Evolutionary conservation across 2,329 filamentous ascomycete genomes (phyloP).

Genomic region (Trichophaea hybrida): DNA sequence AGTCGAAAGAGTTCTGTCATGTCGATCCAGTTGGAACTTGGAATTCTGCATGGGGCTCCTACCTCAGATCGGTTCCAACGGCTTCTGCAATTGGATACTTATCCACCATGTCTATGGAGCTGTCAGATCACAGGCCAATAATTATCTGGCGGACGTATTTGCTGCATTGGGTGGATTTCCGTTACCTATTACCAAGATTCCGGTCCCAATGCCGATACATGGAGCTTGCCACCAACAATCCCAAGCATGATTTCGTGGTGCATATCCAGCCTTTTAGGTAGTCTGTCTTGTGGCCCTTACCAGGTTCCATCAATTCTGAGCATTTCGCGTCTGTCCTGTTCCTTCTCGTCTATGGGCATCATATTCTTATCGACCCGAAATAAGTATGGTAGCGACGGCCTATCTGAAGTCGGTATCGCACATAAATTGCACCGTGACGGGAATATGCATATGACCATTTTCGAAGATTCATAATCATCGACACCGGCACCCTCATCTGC

Average conservation of each 20-base stretch:
- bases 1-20: constrained; percentile 4
- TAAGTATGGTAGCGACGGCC: constrained; percentile 5
- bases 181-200: constrained; percentile 29
- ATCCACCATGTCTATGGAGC: constrained; percentile 32
- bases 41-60: background rate
- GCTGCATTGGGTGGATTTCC: no score
- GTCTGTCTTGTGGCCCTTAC: no score
- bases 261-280: background rate
- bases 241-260: constrained; percentile 31
- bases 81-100: constrained; percentile 27
- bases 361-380: constrained; percentile 1
- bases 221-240: constrained; percentile 30
- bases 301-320: no score
- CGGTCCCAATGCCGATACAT: constrained; percentile 36
- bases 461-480: background rate
- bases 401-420: background rate
- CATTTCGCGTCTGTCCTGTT: background rate
- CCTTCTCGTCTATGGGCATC: constrained; percentile 4
- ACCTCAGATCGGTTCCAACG: constrained; percentile 3
- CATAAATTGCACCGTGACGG: background rate
- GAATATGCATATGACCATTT: background rate
- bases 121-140: no score
- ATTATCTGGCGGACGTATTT: no score
- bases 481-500: no score
- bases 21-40: background rate